A percentile compares a stretch with the other conserved stretches of the same genome.
Conservation (phyloP, 495 filamentous ascomycete genomes). For the Neurospora sp. region DNA sequence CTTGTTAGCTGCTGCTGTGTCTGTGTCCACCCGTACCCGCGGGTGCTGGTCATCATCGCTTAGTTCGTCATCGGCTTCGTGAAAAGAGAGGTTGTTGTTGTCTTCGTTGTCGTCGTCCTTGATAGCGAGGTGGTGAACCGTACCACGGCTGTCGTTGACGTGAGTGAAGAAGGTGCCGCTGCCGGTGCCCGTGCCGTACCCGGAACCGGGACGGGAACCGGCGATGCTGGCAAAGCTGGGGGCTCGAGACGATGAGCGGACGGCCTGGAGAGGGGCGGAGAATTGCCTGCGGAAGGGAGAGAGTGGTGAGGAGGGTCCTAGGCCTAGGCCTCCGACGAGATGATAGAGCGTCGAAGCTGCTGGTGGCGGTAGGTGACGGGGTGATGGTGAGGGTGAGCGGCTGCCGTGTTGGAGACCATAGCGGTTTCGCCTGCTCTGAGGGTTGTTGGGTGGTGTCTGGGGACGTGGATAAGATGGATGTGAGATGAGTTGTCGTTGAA, state of each 20-base stretch:
- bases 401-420: not conserved
- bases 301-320: conserved; percentile 20
- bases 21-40: not conserved
- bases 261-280: conserved; percentile 2
- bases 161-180: not conserved
- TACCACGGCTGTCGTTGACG: conserved; percentile 6
- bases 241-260: not conserved
- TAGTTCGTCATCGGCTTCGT: conserved; percentile 2
- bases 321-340: conserved; percentile 11
- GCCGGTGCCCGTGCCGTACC: not conserved
- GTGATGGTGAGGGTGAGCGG: not conserved
- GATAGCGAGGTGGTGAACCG: conserved; percentile 10
- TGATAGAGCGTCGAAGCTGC: conserved; percentile 22
- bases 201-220: not conserved
- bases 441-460: not conserved
- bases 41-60: not conserved
- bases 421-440: not conserved
- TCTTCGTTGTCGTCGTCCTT: not conserved
- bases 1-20: not conserved
- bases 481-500: not conserved
- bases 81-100: not conserved
- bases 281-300: conserved; percentile 22
- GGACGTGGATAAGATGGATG: not conserved
- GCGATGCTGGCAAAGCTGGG: not conserved
- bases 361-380: conserved; percentile 2